Percentiles rank a stretch among this genome's conserved stretches.
Conservation (phyloP, 192 early-diverging fungal species). For the Linnemannia elongata region DNA sequence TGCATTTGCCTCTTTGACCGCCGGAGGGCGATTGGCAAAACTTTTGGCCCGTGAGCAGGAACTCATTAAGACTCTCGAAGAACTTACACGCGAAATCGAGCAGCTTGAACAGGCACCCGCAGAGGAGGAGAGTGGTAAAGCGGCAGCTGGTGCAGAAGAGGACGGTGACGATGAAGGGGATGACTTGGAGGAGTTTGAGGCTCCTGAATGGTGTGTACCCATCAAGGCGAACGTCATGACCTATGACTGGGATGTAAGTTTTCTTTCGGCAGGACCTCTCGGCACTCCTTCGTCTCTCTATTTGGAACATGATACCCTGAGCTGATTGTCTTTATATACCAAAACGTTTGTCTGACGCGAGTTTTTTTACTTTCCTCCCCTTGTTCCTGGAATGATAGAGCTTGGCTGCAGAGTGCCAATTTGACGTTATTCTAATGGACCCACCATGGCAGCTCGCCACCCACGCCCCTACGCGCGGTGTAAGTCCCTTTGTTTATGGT, state of each 20-base stretch:
- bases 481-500: conserved; percentile 31
- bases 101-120: conserved; percentile 23
- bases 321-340: background rate
- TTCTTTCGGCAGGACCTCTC: background rate
- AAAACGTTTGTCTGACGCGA: background rate
- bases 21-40: conserved; percentile 33
- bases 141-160: background rate
- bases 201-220: conserved; percentile 94
- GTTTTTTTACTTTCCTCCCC: conserved; percentile 9
- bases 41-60: conserved; percentile 42
- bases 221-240: conserved; percentile 96
- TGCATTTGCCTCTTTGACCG: conserved; percentile 17
- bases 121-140: background rate
- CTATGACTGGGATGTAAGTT: conserved; percentile 91
- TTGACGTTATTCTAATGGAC: conserved; percentile 95
- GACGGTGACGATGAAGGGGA: conserved; percentile 34
- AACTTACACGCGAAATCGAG: conserved; percentile 39
- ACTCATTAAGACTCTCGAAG: conserved; percentile 44
- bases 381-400: conserved; percentile 52
- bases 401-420: conserved; percentile 86
- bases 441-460: conserved; percentile 98
- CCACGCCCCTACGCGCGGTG: conserved; percentile 92
- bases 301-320: background rate
- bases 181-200: conserved; percentile 84
- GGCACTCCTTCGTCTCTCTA: background rate